phyloP scores from a whole-genome alignment of 345 rosid species.

The Salix koriyanagi region DNA sequence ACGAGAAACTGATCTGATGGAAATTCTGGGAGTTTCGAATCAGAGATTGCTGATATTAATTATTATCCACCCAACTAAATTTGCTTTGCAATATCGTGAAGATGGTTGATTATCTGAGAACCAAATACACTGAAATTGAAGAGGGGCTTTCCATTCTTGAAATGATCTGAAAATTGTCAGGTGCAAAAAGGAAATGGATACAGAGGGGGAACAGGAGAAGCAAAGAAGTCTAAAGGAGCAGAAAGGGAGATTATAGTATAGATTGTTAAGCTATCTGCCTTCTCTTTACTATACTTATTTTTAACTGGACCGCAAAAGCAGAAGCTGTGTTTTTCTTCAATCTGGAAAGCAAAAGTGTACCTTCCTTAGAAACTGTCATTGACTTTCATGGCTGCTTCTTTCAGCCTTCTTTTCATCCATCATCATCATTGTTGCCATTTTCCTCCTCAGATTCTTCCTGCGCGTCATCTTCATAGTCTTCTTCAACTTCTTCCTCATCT shows the following conservation, averaged over 20 bases:
- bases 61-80: neutral
- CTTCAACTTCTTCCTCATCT: constrained; percentile 20
- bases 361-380: neutral
- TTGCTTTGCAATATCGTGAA: neutral
- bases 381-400: neutral
- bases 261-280: neutral
- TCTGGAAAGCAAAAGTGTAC: neutral
- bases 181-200: too few species aligned
- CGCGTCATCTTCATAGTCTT: neutral
- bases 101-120: neutral
- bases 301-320: neutral
- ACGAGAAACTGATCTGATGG: neutral
- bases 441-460: constrained; percentile 15
- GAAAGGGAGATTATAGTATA: too few species aligned
- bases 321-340: neutral
- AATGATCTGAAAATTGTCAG: neutral
- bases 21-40: neutral
- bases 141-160: neutral
- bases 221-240: too few species aligned
- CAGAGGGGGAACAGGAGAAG: too few species aligned
- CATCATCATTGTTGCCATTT: neutral
- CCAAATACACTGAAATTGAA: neutral
- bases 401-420: neutral
- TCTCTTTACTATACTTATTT: neutral
- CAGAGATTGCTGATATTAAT: neutral